phyloP scores from a whole-genome alignment of 202 grass and related monocot genomes.

The Sporobolus alterniflorus region DNA sequence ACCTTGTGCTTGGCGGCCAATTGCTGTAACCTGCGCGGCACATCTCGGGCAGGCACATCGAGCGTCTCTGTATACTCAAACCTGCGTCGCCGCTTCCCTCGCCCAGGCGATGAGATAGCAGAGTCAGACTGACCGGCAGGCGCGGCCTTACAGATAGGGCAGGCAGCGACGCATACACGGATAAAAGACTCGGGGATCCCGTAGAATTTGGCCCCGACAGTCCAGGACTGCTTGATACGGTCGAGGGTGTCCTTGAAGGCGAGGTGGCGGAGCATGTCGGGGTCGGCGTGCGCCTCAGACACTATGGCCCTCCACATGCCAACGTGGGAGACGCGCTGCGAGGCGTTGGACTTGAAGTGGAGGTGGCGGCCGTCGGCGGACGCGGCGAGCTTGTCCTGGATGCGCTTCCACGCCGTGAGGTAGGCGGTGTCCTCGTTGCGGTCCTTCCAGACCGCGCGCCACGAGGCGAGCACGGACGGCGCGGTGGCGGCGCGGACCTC shows the following conservation, averaged over 20 bases:
- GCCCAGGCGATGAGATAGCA: conserved; percentile 39
- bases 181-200: conserved; percentile 97
- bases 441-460: conserved; percentile 98
- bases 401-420: conserved; percentile 98
- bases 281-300: conserved; percentile 68
- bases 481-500: conserved; percentile 91
- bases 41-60: conserved; percentile 87
- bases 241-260: conserved; percentile 96
- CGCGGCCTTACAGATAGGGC: conserved; percentile 71
- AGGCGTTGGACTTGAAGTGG: conserved; percentile 90
- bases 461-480: conserved; percentile 75
- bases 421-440: conserved; percentile 99
- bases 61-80: conserved; percentile 96
- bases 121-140: conserved; percentile 51
- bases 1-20: conserved; percentile 96
- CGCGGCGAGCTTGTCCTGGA: conserved; percentile 93
- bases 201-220: conserved; percentile 95
- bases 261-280: conserved; percentile 88
- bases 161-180: conserved; percentile 79
- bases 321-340: conserved; percentile 82
- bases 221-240: conserved; percentile 97
- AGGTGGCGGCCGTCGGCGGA: conserved; percentile 55
- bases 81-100: conserved; percentile 77
- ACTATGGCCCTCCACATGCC: conserved; percentile 94
- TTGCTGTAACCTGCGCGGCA: conserved; percentile 82